Conservation (phyloP, 1,284 basidiomycete species). For the Takashimella koratensis region DNA sequence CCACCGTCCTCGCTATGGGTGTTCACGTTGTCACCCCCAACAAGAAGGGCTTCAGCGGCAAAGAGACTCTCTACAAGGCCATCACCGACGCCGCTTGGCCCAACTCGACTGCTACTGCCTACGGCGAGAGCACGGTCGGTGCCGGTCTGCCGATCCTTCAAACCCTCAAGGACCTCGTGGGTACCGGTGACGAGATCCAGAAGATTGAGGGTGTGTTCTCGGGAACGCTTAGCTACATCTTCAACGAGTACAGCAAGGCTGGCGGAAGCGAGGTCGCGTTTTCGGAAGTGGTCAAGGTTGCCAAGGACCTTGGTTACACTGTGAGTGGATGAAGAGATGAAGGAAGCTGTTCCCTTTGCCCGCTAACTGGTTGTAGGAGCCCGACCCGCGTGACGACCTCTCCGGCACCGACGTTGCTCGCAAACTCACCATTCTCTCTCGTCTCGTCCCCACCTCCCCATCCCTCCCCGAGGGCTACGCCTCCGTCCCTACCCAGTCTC, state of each 20-base stretch:
- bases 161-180: conserved; percentile 85
- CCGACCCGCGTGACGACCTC: conserved; percentile 93
- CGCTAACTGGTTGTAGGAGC: conserved; percentile 63
- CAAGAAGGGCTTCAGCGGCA: conserved; percentile 91
- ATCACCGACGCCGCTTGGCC: conserved; percentile 59
- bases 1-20: conserved; percentile 71
- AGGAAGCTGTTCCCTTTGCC: conserved; percentile 1
- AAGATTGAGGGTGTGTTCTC: conserved; percentile 62
- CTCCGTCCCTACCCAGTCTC: conserved; percentile 76
- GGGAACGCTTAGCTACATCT: conserved; percentile 97
- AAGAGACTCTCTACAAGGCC: conserved; percentile 65
- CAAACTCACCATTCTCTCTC: conserved; percentile 91
- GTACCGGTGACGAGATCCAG: conserved; percentile 77
- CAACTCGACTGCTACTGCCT: conserved; percentile 59
- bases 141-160: conserved; percentile 90
- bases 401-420: conserved; percentile 95
- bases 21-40: conserved; percentile 93
- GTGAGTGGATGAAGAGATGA: conserved; percentile 58
- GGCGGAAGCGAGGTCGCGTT: conserved; percentile 56
- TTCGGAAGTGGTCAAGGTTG: conserved; percentile 82
- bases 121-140: conserved; percentile 93
- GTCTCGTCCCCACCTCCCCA: conserved; percentile 57
- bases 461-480: conserved; percentile 65
- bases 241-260: conserved; percentile 81
- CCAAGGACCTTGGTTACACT: conserved; percentile 91